Percentiles rank a stretch among this genome's conserved stretches.
Evolutionary conservation across 148 eudicot species (phyloP).

Genomic region (Silene uniflora): DNA sequence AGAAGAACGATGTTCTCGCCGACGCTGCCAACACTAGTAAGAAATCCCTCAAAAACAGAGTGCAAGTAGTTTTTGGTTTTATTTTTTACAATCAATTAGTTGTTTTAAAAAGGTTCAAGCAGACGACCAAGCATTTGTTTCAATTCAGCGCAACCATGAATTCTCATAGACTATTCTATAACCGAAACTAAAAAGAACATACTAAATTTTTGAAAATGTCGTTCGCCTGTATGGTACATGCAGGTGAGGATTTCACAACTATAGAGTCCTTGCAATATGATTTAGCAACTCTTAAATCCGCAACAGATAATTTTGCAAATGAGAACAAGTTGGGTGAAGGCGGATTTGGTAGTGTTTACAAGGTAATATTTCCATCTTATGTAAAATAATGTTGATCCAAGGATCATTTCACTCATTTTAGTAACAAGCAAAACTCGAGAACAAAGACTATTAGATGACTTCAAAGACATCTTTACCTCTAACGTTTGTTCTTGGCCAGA

Average conservation of each 20-base stretch:
- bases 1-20: background rate
- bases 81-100: too few species aligned
- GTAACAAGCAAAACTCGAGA: background rate
- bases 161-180: too few species aligned
- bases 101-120: too few species aligned
- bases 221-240: background rate
- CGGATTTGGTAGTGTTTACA: constrained; percentile 31
- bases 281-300: constrained; percentile 17
- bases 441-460: background rate
- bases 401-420: too few species aligned
- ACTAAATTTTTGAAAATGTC: background rate
- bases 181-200: too few species aligned
- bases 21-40: background rate
- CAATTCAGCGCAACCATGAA: too few species aligned
- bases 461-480: too few species aligned
- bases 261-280: constrained; percentile 30
- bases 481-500: too few species aligned
- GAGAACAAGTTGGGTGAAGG: constrained; percentile 30
- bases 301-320: constrained; percentile 27
- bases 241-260: constrained; percentile 16
- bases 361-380: constrained; percentile 6
- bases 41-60: too few species aligned
- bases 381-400: background rate
- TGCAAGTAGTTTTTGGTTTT: too few species aligned
- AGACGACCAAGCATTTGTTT: too few species aligned